These are phyloP conservation scores for Ceratocystis albifundus DNA, from an alignment of 2,329 filamentous ascomycete genomes.

Conservation along the genomic window DNA sequence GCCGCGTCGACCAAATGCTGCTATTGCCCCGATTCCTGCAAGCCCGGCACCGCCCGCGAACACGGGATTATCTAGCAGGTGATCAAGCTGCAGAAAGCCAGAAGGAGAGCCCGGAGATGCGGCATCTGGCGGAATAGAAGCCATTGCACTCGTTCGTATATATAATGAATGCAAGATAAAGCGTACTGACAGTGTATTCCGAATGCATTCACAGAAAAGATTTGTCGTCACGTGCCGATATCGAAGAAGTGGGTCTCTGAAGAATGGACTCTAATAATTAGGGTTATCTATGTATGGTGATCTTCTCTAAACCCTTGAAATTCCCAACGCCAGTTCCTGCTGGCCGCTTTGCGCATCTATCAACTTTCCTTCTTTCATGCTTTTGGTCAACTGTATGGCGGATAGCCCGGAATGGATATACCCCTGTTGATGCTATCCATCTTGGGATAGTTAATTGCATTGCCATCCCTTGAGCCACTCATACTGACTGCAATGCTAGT, in stretches of 20 bases:
- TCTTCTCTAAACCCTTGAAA: background rate
- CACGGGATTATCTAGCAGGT: slow-evolving; percentile 50
- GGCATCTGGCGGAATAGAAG: background rate
- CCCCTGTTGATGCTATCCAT: background rate
- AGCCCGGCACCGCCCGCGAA: slow-evolving; percentile 74
- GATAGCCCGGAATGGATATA: background rate
- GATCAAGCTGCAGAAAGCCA: slow-evolving; percentile 25
- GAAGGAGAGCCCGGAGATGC: slow-evolving; percentile 8
- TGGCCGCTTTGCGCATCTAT: background rate
- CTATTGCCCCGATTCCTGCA: slow-evolving; percentile 70
- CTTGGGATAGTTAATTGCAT: background rate
- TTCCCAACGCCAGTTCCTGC: background rate
- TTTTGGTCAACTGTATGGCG: background rate
- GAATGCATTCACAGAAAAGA: background rate
- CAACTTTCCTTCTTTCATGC: background rate
- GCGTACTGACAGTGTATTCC: background rate
- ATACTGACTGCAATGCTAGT: background rate
- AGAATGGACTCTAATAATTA: background rate
- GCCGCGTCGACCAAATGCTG: slow-evolving; percentile 70
- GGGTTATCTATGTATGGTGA: background rate
- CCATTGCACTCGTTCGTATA: background rate
- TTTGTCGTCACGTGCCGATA: background rate
- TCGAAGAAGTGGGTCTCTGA: background rate
- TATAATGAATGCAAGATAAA: background rate
- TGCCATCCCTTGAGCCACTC: background rate